Conservation (phyloP, 2,329 filamentous ascomycete genomes). For the Coniella lustricola region DNA sequence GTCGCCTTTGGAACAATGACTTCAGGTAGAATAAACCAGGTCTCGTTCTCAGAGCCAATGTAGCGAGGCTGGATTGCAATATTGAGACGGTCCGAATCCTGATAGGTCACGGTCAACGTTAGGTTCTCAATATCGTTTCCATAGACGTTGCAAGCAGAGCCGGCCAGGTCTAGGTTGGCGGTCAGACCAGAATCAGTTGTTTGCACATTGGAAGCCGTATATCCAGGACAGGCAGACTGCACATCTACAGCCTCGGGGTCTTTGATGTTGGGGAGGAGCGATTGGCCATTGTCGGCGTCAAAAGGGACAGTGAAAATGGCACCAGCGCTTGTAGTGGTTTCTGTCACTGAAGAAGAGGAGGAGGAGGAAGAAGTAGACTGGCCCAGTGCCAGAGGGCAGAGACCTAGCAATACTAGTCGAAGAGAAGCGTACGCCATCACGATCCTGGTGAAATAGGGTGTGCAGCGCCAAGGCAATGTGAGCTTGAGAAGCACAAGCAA, state of each 20-base stretch:
- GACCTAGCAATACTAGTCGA: constrained; percentile 4
- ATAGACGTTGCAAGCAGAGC: constrained; percentile 65
- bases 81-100: constrained; percentile 50
- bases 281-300: constrained; percentile 10
- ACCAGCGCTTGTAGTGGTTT: constrained; percentile 9
- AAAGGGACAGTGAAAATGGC: constrained; percentile 13
- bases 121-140: constrained; percentile 60
- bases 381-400: not conserved
- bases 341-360: not conserved
- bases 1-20: constrained; percentile 52
- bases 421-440: constrained; percentile 9
- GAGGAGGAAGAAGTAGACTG: not conserved
- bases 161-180: constrained; percentile 62
- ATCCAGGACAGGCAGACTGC: constrained; percentile 51
- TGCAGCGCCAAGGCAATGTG: constrained; percentile 1
- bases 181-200: constrained; percentile 49
- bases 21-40: constrained; percentile 62
- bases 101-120: constrained; percentile 25
- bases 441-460: constrained; percentile 1
- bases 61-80: constrained; percentile 63
- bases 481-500: constrained; percentile 1
- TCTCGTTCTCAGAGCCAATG: constrained; percentile 52
- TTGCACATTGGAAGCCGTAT: constrained; percentile 54
- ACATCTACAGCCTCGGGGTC: constrained; percentile 14
- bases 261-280: constrained; percentile 12